Evolutionary conservation across 257 asterid species (phyloP).

Genomic region (Phtheirospermum japonicum): DNA sequence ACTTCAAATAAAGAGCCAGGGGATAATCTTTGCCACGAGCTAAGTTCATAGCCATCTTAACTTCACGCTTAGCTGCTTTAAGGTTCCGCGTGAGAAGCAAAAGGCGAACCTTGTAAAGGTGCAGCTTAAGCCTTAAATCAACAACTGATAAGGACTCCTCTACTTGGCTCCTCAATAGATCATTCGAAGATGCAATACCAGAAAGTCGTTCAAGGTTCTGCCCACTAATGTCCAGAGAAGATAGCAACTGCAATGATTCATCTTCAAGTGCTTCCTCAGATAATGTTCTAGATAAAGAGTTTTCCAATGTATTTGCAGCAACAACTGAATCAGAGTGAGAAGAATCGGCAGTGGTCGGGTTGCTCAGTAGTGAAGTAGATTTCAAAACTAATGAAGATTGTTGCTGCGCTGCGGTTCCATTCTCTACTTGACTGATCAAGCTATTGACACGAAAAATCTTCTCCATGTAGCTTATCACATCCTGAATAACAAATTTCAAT

Average conservation of each 20-base stretch:
- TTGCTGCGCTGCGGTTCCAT: slow-evolving; percentile 50
- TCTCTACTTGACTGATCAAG: slow-evolving; percentile 58
- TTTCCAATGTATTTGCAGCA: slow-evolving; percentile 43
- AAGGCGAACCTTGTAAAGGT: slow-evolving; percentile 75
- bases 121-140: slow-evolving; percentile 72
- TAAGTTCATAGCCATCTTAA: slow-evolving; percentile 82
- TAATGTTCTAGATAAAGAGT: slow-evolving; percentile 58
- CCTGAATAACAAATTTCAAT: slow-evolving; percentile 51
- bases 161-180: slow-evolving; percentile 49
- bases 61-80: slow-evolving; percentile 91
- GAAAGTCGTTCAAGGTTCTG: slow-evolving; percentile 51
- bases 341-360: slow-evolving; percentile 43
- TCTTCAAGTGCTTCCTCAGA: slow-evolving; percentile 85
- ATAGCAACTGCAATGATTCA: slow-evolving; percentile 59
- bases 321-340: slow-evolving; percentile 50
- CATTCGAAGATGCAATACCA: slow-evolving; percentile 53
- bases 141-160: slow-evolving; percentile 51
- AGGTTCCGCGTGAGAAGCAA: slow-evolving; percentile 72
- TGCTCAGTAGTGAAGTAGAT: slow-evolving; percentile 48
- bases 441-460: slow-evolving; percentile 63
- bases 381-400: slow-evolving; percentile 45
- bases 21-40: slow-evolving; percentile 80
- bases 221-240: slow-evolving; percentile 56
- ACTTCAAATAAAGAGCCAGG: slow-evolving; percentile 76
- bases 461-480: slow-evolving; percentile 84